phyloP scores from a whole-genome alignment of 1,284 basidiomycete species.

The Golubevia pallescens region DNA sequence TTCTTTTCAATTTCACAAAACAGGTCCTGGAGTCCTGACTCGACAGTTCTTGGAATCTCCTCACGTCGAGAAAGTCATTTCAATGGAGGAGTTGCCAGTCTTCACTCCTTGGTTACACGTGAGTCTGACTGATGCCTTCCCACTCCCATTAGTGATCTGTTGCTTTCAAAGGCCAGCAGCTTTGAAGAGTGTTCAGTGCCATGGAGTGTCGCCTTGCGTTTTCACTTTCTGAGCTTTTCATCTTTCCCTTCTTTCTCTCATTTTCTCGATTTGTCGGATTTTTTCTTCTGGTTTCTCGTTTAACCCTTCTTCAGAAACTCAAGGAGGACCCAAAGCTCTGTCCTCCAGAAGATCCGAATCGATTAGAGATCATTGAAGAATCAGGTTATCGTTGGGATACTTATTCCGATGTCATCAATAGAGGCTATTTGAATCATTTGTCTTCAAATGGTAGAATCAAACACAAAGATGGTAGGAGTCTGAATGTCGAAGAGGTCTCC shows the following conservation, averaged over 20 bases:
- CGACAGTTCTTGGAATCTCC: constrained; percentile 36
- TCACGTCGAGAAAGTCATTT: constrained; percentile 55
- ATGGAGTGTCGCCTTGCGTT: too few species aligned
- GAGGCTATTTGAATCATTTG: constrained; percentile 35
- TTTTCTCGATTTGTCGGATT: not conserved
- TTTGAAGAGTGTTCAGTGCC: too few species aligned
- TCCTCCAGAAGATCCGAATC: constrained; percentile 9
- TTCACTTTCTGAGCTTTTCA: not conserved
- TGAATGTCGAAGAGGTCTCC: constrained; percentile 18
- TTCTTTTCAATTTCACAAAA: not conserved
- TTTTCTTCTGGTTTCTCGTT: not conserved
- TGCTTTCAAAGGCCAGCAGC: too few species aligned
- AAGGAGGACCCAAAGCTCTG: constrained; percentile 18
- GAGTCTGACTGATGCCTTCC: too few species aligned
- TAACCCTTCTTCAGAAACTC: not conserved
- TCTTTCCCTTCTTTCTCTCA: not conserved
- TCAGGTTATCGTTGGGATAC: constrained; percentile 41
- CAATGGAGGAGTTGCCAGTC: constrained; percentile 32
- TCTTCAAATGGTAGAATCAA: constrained; percentile 15
- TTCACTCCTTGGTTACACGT: constrained; percentile 23
- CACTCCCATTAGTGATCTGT: too few species aligned
- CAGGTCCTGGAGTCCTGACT: constrained; percentile 45
- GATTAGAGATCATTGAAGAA: constrained; percentile 22
- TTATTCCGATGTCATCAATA: constrained; percentile 28
- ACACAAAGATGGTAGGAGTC: constrained; percentile 15